Conservation (phyloP, 257 asterid genomes). For the Gentiana dahurica region DNA sequence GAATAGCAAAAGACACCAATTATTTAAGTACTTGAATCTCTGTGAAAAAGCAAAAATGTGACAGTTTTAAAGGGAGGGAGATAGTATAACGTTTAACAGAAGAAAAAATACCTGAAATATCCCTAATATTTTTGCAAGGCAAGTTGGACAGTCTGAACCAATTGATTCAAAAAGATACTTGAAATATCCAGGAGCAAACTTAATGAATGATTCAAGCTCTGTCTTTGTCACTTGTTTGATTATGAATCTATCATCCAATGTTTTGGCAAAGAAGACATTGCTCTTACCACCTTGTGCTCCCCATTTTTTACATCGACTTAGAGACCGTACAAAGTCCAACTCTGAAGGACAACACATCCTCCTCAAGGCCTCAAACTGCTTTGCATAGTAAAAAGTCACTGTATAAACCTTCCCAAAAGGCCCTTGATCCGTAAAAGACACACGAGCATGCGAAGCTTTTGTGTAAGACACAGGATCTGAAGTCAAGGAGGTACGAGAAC, state of each 20-base stretch:
- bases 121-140: slow-evolving; percentile 92
- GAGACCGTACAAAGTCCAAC: slow-evolving; percentile 67
- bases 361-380: slow-evolving; percentile 79
- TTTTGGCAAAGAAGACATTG: slow-evolving; percentile 89
- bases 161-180: slow-evolving; percentile 76
- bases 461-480: slow-evolving; percentile 52
- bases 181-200: slow-evolving; percentile 85
- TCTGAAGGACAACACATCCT: slow-evolving; percentile 81
- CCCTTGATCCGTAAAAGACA: slow-evolving; percentile 54
- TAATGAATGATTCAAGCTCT: slow-evolving; percentile 90
- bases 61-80: slow-evolving; percentile 8
- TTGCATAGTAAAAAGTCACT: slow-evolving; percentile 77
- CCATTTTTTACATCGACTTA: slow-evolving; percentile 96
- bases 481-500: slow-evolving; percentile 46
- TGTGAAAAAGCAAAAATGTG: slow-evolving; percentile 3
- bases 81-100: not conserved
- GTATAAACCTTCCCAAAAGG: slow-evolving; percentile 67
- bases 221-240: slow-evolving; percentile 95
- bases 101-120: slow-evolving; percentile 72
- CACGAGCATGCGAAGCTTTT: slow-evolving; percentile 61
- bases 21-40: too few species aligned
- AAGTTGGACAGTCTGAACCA: slow-evolving; percentile 64
- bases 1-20: too few species aligned
- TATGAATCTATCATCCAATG: slow-evolving; percentile 86
- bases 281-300: slow-evolving; percentile 99